A percentile compares a stretch with the other conserved stretches of the same genome.
Evolutionary conservation across 1,139 yeast species (phyloP).

Genomic region (Wickerhamiella infanticola): DNA sequence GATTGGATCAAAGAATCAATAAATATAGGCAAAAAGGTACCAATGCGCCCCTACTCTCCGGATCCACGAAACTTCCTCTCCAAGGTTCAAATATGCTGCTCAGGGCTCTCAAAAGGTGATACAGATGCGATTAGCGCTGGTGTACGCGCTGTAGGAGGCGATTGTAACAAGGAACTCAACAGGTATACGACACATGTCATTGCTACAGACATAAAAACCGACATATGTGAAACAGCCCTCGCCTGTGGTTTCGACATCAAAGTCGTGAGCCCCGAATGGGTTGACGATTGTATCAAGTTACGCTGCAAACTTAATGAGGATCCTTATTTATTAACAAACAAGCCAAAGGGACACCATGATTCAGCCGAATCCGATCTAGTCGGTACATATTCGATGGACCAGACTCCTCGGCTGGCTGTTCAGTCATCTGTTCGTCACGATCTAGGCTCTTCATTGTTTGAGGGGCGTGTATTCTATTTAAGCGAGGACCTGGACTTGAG

Average conservation of each 20-base stretch:
- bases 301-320: conserved; percentile 37
- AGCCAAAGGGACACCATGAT: background rate
- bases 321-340: conserved; percentile 31
- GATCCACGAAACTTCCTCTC: conserved; percentile 52
- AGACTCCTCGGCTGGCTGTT: conserved; percentile 15
- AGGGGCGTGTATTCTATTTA: conserved; percentile 11
- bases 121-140: conserved; percentile 52
- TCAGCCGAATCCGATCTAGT: conserved; percentile 7
- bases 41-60: conserved; percentile 41
- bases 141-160: conserved; percentile 63
- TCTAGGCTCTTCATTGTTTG: conserved; percentile 14
- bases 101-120: conserved; percentile 44
- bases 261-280: conserved; percentile 59
- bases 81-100: conserved; percentile 44
- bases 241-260: conserved; percentile 31
- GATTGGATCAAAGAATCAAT: conserved; percentile 48
- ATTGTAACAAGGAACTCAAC: conserved; percentile 45
- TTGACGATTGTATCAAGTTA: conserved; percentile 46
- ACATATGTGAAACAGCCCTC: conserved; percentile 23
- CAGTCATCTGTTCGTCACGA: conserved; percentile 13
- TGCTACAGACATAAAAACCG: conserved; percentile 38
- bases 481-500: conserved; percentile 14
- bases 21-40: conserved; percentile 30
- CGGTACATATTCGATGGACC: conserved; percentile 11
- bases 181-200: conserved; percentile 66